Conservation (phyloP, 345 rosid genomes). For the Eucalyptus erythrocorys region DNA sequence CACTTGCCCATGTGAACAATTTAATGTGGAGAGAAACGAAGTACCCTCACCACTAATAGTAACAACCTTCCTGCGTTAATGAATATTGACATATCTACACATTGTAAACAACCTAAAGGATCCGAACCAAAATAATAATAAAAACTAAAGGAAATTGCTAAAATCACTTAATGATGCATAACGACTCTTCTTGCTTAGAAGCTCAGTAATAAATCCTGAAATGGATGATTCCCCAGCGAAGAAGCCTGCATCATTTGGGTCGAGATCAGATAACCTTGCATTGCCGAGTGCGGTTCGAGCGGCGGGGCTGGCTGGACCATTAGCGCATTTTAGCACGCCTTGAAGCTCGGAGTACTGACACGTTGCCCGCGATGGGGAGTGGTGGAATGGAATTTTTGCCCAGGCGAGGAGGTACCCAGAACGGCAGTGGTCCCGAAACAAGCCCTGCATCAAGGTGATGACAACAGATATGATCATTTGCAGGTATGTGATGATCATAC, state of each 20-base stretch:
- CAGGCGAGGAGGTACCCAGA: background rate
- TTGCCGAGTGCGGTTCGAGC: background rate
- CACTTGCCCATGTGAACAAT: too few relatives aligned
- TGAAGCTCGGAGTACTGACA: background rate
- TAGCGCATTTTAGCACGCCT: background rate
- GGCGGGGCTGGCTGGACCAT: background rate
- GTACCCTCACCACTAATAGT: too few relatives aligned
- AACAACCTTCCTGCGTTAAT: too few relatives aligned
- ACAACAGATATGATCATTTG: background rate
- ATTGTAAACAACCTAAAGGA: too few relatives aligned
- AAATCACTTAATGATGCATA: too few relatives aligned
- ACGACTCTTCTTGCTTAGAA: too few relatives aligned
- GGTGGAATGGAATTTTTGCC: background rate
- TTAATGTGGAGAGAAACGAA: too few relatives aligned
- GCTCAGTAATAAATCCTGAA: too few relatives aligned
- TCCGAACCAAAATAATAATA: too few relatives aligned
- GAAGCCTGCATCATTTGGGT: background rate
- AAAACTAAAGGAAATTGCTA: too few relatives aligned
- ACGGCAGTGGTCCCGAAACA: background rate
- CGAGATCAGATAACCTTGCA: background rate
- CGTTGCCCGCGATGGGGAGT: background rate
- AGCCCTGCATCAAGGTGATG: background rate
- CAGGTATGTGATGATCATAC: background rate
- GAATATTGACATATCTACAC: too few relatives aligned
- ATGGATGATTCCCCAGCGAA: too few relatives aligned